A percentile compares a stretch with the other conserved stretches of the same genome.
Conservation (phyloP, 2,329 filamentous ascomycete species). For the Colletotrichum phormii region DNA sequence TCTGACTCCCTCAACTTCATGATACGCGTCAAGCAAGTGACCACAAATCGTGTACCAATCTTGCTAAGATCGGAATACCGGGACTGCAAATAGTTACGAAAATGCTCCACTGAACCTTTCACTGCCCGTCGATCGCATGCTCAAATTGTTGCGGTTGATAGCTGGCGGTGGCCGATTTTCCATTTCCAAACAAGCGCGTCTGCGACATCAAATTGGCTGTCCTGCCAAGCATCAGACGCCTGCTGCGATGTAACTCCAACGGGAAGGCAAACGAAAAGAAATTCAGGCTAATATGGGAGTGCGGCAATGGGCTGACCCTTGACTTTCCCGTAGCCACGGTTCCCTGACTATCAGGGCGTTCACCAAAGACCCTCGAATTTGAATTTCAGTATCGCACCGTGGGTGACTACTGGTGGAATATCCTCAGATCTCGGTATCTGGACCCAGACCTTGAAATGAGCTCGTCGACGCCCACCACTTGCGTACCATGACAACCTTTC, state of each 20-base stretch:
- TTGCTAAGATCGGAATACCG: background rate
- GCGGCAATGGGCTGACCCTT: background rate
- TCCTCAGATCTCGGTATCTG: background rate
- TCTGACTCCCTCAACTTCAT: too few relatives aligned
- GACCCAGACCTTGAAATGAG: background rate
- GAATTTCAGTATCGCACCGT: background rate
- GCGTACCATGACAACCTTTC: background rate
- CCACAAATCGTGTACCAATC: too few relatives aligned
- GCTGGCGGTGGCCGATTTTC: background rate
- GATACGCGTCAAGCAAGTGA: too few relatives aligned
- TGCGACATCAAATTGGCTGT: background rate
- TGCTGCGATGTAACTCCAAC: background rate
- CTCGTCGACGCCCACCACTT: background rate
- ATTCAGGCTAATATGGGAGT: conserved; percentile 14
- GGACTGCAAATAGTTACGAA: background rate
- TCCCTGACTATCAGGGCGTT: background rate
- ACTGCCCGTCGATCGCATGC: too few relatives aligned
- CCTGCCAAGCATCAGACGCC: background rate
- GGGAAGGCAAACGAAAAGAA: background rate
- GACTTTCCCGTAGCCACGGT: background rate
- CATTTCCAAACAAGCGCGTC: background rate
- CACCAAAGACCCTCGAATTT: background rate
- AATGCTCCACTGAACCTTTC: background rate
- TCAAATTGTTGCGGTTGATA: too few relatives aligned
- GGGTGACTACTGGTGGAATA: conserved; percentile 23